Base-by-base conservation (phyloP, 2,329 filamentous ascomycete species). In the Clonostachys sp. region DNA sequence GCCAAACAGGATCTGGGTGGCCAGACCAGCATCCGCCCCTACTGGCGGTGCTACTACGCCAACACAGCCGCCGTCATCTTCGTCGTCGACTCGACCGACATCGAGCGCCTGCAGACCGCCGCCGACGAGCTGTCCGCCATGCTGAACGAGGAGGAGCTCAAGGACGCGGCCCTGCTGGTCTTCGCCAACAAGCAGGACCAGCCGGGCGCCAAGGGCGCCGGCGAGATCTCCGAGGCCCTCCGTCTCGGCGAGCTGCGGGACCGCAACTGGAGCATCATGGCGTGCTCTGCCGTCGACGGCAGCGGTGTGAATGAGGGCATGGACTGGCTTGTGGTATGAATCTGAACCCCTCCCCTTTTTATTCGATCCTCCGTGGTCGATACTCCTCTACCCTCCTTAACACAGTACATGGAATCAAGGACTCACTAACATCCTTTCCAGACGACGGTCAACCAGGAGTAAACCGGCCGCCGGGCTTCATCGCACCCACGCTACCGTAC, bases 181-280 rank as follows among this genome's bases (percentile, higher is more conserved):
- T 99, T 97, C 68, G 94, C 94, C 61, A 99, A 99, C 74, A 99
- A 99, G 75, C 94, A 99, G 69, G 94, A 99, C 71, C 91, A 97
- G 69, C 92, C 92, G 3, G 94, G 94, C 16, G 92, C 94, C 44
- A 95, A 96, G 72, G 94, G 92, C 3, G 94, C 94, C 2, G 94
- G 91, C 16, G 94, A 97, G 66, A 99, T 99, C 54, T 95, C 89
- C 48, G 92, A 97, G 71, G 92, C 91, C 44, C 71, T 99, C 67
- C 87, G 86, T 59, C 71, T 99, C 56, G 91, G 90, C 46, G 91
- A 96, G 68, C 73, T 99, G 64, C 86, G 92, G 59, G 94, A 99
- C 68, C 81, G 94, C 61, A 99, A 97, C 77, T 99, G 94, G 94
- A 97, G 91, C 68, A 99, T 99, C 64, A 91, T 99, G 65, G 92